A percentile compares a stretch with the other conserved stretches of the same genome.
These are phyloP conservation scores for Juncus inflexus DNA, from an alignment of 176 grass and related monocot species.

Conservation along the genomic window DNA sequence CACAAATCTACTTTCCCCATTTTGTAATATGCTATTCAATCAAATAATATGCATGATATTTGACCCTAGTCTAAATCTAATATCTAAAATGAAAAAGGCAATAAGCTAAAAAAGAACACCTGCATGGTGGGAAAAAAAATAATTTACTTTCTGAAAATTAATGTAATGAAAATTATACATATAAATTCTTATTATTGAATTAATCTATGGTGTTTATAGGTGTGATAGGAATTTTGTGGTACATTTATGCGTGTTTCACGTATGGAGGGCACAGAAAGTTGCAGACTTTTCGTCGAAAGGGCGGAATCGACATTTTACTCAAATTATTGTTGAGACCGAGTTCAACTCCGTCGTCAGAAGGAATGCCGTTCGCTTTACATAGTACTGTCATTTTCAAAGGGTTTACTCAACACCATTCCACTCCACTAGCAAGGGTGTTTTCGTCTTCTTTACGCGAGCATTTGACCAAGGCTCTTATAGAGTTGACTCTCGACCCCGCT, in stretches of 20 bases:
- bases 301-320: constrained; percentile 71
- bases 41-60: too few relatives aligned
- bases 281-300: constrained; percentile 93
- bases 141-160: too few relatives aligned
- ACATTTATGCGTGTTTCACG: constrained; percentile 89
- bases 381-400: constrained; percentile 97
- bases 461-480: constrained; percentile 66
- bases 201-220: too few relatives aligned
- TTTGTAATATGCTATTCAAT: too few relatives aligned
- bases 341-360: constrained; percentile 93
- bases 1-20: too few relatives aligned
- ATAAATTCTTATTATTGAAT: too few relatives aligned
- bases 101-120: too few relatives aligned
- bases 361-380: constrained; percentile 98
- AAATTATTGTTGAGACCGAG: constrained; percentile 82
- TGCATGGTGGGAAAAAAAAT: too few relatives aligned
- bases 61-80: too few relatives aligned
- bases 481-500: constrained; percentile 50
- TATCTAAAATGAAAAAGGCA: too few relatives aligned
- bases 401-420: constrained; percentile 91
- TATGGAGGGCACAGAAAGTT: constrained; percentile 98
- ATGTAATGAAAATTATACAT: too few relatives aligned
- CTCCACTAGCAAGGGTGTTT: constrained; percentile 83
- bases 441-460: constrained; percentile 77
- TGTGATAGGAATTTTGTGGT: too few relatives aligned